phyloP scores from a whole-genome alignment of 805 yeast genomes.

The Naumovozyma castellii region DNA sequence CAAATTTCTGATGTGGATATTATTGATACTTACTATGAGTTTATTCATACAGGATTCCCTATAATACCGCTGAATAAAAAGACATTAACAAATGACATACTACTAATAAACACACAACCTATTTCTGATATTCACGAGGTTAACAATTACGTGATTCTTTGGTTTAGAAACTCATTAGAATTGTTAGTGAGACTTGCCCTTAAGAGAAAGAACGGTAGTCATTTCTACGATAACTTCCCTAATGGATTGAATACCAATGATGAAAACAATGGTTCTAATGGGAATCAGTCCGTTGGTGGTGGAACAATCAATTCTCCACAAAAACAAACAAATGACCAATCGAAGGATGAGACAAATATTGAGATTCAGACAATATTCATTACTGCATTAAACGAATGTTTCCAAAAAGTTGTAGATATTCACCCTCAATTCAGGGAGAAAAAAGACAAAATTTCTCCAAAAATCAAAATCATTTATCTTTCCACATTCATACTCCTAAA shows the following conservation, averaged over 20 bases:
- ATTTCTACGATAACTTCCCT: slow-evolving; percentile 10
- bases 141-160: slow-evolving; percentile 24
- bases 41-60: slow-evolving; percentile 34
- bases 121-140: slow-evolving; percentile 25
- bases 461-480: slow-evolving; percentile 29
- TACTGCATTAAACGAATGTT: slow-evolving; percentile 26
- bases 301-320: slow-evolving; percentile 1
- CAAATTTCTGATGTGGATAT: slow-evolving; percentile 30
- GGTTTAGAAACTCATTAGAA: slow-evolving; percentile 29
- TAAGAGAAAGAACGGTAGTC: slow-evolving; percentile 10
- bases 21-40: slow-evolving; percentile 40
- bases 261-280: slow-evolving; percentile 3
- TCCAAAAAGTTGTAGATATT: slow-evolving; percentile 25
- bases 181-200: slow-evolving; percentile 23
- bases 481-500: slow-evolving; percentile 38
- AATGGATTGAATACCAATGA: slow-evolving; percentile 3
- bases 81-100: slow-evolving; percentile 24
- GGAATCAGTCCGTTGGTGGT: slow-evolving; percentile 2
- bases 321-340: not conserved
- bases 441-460: slow-evolving; percentile 22
- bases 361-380: slow-evolving; percentile 20
- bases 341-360: not conserved
- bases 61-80: slow-evolving; percentile 31
- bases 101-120: slow-evolving; percentile 26
- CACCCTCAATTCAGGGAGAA: slow-evolving; percentile 27